Evolutionary conservation across 768 basidiomycete species (phyloP), one percentile per base, ranked within the genome.

Genomic region (Lactarius vividus): DNA sequence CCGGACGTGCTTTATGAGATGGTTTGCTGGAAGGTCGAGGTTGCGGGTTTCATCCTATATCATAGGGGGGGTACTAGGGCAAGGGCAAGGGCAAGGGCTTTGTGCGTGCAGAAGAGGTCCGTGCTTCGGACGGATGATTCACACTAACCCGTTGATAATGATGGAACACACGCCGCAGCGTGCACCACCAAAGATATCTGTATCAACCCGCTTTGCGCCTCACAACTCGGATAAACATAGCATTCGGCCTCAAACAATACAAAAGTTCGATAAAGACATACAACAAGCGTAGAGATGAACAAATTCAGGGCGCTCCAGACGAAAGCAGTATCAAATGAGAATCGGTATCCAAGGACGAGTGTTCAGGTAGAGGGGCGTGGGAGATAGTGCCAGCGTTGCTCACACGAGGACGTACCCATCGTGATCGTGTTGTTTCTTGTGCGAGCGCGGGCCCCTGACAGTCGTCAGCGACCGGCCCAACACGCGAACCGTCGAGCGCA

Each of bases 21-120:
- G 4, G 33, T 46, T 61, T 44, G 13, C 13, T 18, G 7, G 29
- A 42, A 28, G 33, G 53, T 33, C 28, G 53, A 26, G 40, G 52
- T 60, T 56, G 44, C 7, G 59, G 59, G 59, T 53, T 44, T 28
- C 26, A 39, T 20, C 35, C 31, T 60, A 35, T 65, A 65, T 56
- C 42, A 33, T 61, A 15, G 40, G 40, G 40, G 40, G 40, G 23
- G 26, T 49, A 56, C 5, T 15, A 39, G 64, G 64, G 64, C 42
- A 60, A 60, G 64, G 64, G 64, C 15, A 58, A 33, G 52, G 63
- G 63, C 18, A 59, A 54, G 16, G 39, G 63, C 28, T 23, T 35
- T 28, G 16, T 7, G 26, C 7, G 20, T 42, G n/a, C 5, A 31
- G 31, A 10, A 55, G n/a, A 39, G 5, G 37, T 18, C 40, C 16